A percentile compares a stretch with the other conserved stretches of the same genome.
These are phyloP conservation scores for Fusarium liriodendri DNA, from an alignment of 2,329 filamentous ascomycete genomes.

Conservation along the genomic window DNA sequence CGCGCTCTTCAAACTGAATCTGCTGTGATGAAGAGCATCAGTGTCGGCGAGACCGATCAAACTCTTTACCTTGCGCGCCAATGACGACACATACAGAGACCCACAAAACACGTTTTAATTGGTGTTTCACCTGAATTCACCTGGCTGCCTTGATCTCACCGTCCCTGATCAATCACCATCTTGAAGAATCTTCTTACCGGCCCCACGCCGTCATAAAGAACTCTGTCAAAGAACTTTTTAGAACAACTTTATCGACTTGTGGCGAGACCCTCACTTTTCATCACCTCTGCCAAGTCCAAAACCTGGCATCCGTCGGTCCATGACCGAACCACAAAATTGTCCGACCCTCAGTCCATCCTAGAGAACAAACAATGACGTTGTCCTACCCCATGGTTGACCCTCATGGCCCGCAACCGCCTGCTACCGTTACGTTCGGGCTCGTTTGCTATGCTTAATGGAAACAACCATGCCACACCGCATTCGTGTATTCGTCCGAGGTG, in stretches of 20 bases:
- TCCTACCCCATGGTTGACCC: background rate
- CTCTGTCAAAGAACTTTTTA: background rate
- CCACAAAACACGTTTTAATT: slow-evolving; percentile 3
- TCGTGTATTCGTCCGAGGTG: background rate
- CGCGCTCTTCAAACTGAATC: background rate
- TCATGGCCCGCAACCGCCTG: background rate
- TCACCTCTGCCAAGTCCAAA: background rate
- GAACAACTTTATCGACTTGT: background rate
- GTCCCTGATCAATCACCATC: background rate
- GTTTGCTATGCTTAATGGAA: background rate
- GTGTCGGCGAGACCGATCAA: background rate
- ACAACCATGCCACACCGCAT: background rate
- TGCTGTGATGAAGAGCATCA: background rate
- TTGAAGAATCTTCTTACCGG: background rate
- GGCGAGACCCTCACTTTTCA: background rate
- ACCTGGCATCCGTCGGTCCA: background rate
- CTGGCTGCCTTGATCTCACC: background rate
- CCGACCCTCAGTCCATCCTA: background rate
- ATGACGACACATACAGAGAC: background rate
- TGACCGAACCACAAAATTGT: slow-evolving; percentile 1
- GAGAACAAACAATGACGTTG: background rate
- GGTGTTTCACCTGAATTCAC: background rate
- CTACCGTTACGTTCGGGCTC: background rate
- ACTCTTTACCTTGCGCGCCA: background rate
- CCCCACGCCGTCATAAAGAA: background rate